Percentiles rank a stretch among this genome's conserved stretches.
phyloP scores from a whole-genome alignment of 2,329 filamentous ascomycete genomes.

The Pseudogymnoascus sp. region DNA sequence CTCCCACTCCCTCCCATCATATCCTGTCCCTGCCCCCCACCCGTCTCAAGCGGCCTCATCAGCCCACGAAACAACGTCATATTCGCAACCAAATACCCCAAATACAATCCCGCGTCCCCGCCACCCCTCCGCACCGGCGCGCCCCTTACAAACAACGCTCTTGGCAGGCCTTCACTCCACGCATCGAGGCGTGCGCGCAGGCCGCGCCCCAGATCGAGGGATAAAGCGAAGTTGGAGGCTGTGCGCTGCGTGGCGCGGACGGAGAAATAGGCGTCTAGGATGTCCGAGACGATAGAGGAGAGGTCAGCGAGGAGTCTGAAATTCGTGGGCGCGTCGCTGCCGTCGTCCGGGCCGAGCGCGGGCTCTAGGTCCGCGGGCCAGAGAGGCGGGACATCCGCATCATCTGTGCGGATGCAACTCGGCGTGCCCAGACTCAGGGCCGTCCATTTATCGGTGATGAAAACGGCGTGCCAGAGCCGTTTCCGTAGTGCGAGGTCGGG shows the following conservation, averaged over 20 bases:
- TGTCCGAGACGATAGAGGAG: constrained; percentile 28
- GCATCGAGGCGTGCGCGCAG: constrained; percentile 24
- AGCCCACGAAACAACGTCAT: constrained; percentile 31
- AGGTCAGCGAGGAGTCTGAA: constrained; percentile 26
- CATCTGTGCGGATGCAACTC: constrained; percentile 26
- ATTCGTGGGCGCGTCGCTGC: constrained; percentile 19
- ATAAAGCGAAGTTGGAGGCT: constrained; percentile 24
- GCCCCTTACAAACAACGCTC: constrained; percentile 16
- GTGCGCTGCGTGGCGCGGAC: constrained; percentile 26
- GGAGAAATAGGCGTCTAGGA: constrained; percentile 28
- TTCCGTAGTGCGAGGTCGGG: constrained; percentile 29
- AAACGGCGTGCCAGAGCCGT: constrained; percentile 28
- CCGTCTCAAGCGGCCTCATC: constrained; percentile 26
- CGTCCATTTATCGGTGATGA: constrained; percentile 31
- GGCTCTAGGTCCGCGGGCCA: constrained; percentile 22
- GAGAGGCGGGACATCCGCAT: constrained; percentile 27
- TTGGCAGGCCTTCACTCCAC: constrained; percentile 29
- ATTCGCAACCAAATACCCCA: constrained; percentile 30
- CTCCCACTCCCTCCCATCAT: constrained; percentile 8
- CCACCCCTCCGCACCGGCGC: constrained; percentile 16
- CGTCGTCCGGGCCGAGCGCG: constrained; percentile 14
- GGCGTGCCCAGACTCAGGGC: constrained; percentile 30
- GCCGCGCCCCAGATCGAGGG: constrained; percentile 25
- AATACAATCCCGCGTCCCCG: constrained; percentile 27
- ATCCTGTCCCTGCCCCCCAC: not conserved